Evolutionary conservation across 192 early-diverging fungal species (phyloP).

Genomic region (Chytriomyces sp.): DNA sequence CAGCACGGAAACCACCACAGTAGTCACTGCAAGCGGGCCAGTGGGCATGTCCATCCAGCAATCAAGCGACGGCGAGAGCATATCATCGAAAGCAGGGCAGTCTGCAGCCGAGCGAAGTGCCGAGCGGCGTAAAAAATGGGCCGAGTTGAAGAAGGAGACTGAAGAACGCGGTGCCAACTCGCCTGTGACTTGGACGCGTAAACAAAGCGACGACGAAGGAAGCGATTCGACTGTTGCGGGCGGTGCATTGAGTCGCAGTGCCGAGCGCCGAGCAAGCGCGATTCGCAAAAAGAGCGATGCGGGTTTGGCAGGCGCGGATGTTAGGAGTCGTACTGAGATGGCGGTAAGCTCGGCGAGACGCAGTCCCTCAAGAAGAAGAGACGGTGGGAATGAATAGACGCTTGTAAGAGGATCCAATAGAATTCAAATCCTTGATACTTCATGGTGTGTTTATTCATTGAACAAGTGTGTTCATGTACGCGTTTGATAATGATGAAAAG

Average conservation of each 20-base stretch:
- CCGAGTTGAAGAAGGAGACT: slow-evolving; percentile 23
- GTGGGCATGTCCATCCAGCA: not conserved
- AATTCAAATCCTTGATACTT: not conserved
- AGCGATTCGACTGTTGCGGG: not conserved
- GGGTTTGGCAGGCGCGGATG: not conserved
- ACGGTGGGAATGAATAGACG: not conserved
- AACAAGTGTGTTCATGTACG: too few relatives aligned
- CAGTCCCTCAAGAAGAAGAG: not conserved
- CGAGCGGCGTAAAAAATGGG: slow-evolving; percentile 25
- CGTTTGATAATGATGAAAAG: too few relatives aligned
- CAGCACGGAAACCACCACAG: not conserved
- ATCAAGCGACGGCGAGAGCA: slow-evolving; percentile 23
- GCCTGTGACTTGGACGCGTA: not conserved
- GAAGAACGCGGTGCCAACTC: not conserved
- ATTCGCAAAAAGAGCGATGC: slow-evolving; percentile 22
- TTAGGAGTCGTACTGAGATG: not conserved
- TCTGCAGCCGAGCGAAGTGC: slow-evolving; percentile 18
- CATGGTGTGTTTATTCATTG: too few relatives aligned
- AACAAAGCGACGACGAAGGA: slow-evolving; percentile 11
- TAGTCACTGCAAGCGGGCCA: not conserved
- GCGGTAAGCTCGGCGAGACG: not conserved
- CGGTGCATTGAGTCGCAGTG: not conserved
- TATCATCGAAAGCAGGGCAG: not conserved
- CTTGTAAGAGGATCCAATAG: not conserved
- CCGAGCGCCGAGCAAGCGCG: not conserved